A percentile compares a stretch with the other conserved stretches of the same genome.
Evolutionary conservation across 129 eudicot species (phyloP).

Genomic region (Escallonia rubra): DNA sequence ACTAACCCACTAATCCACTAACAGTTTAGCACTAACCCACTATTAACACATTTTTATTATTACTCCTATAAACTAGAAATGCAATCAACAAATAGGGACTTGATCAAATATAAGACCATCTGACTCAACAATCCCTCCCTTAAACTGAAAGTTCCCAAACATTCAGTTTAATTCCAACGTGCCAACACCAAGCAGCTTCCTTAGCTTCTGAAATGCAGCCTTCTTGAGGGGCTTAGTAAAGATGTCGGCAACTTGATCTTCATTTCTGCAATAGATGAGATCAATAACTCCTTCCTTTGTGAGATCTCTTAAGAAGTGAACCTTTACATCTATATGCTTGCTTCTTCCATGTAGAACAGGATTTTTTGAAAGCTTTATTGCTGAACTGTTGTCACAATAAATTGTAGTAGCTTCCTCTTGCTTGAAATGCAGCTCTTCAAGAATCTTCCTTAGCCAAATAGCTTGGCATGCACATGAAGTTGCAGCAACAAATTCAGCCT

Average conservation of each 20-base stretch:
- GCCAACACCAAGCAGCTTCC: too few relatives aligned
- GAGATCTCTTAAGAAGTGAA: not conserved
- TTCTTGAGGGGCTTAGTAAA: not conserved
- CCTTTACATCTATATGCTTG: not conserved
- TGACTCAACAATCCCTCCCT: too few relatives aligned
- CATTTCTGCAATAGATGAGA: not conserved
- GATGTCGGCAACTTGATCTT: not conserved
- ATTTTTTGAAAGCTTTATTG: not conserved
- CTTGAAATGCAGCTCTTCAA: not conserved
- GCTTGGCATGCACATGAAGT: not conserved
- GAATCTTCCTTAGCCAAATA: not conserved
- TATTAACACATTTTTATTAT: too few relatives aligned
- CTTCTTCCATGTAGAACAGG: not conserved
- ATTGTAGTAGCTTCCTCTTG: not conserved
- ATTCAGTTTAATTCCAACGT: too few relatives aligned
- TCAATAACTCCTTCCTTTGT: not conserved
- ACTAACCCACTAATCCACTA: too few relatives aligned
- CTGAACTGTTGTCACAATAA: not conserved
- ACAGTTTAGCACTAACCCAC: too few relatives aligned
- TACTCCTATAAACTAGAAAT: too few relatives aligned
- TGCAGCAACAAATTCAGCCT: not conserved
- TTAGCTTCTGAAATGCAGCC: too few relatives aligned
- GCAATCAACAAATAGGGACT: too few relatives aligned
- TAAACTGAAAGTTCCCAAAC: too few relatives aligned
- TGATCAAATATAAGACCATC: too few relatives aligned